These are phyloP conservation scores for Thraustochytrium sp. DNA, from an alignment of 352 stramenopile species.

Conservation along the genomic window DNA sequence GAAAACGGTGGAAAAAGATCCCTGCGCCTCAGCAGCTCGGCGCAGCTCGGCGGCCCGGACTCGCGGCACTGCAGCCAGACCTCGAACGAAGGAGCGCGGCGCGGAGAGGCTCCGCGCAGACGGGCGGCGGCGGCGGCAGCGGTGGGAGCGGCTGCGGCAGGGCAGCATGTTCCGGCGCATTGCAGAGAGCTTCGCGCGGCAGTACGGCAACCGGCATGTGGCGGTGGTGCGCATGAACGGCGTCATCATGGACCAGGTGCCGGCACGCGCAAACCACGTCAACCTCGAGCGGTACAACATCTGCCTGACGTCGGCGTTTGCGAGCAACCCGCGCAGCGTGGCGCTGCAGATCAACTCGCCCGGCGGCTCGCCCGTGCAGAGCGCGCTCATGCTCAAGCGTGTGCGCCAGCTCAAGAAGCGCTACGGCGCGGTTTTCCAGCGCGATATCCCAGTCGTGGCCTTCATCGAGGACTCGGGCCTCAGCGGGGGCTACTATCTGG, in stretches of 20 bases:
- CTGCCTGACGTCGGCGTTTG: slow-evolving; percentile 17
- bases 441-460: slow-evolving; percentile 23
- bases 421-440: not conserved
- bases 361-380: slow-evolving; percentile 42
- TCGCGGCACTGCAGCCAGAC: too few species aligned
- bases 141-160: too few species aligned
- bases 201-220: not conserved
- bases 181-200: not conserved
- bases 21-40: too few species aligned
- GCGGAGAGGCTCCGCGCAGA: too few species aligned
- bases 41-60: too few species aligned
- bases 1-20: too few species aligned
- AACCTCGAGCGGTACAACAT: slow-evolving; percentile 24
- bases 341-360: slow-evolving; percentile 45
- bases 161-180: not conserved
- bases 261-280: not conserved
- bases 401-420: slow-evolving; percentile 38
- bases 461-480: slow-evolving; percentile 6
- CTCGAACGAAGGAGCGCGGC: too few species aligned
- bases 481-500: slow-evolving; percentile 20
- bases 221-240: slow-evolving; percentile 26
- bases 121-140: too few species aligned
- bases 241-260: not conserved
- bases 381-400: slow-evolving; percentile 14
- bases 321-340: slow-evolving; percentile 25